Evolutionary conservation across 225 moss, liverwort and hornwort genomes (phyloP).

Genomic region (Marchantia polymorpha): DNA sequence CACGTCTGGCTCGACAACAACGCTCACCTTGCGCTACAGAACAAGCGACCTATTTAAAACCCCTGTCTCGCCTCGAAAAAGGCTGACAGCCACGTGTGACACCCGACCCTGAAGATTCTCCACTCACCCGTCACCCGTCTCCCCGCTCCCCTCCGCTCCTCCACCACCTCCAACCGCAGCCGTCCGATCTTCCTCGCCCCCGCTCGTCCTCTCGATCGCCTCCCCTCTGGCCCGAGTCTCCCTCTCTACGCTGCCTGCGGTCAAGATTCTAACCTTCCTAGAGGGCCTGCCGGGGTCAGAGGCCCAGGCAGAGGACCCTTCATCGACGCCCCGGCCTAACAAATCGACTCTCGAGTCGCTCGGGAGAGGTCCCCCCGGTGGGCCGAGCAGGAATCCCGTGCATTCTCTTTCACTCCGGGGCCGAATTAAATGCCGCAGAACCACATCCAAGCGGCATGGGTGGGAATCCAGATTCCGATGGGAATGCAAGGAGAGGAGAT

Average conservation of each 20-base stretch:
- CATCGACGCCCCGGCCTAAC: no score
- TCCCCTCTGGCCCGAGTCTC: neutral
- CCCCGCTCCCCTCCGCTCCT: no score
- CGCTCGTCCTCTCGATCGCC: neutral
- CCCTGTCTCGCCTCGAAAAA: neutral
- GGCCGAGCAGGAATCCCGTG: no score
- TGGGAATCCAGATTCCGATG: no score
- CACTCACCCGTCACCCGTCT: no score
- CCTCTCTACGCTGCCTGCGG: neutral
- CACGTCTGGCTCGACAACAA: neutral
- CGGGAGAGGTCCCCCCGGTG: no score
- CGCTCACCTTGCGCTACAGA: neutral
- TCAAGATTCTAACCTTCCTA: neutral
- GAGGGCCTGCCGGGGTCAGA: neutral
- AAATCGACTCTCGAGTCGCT: no score
- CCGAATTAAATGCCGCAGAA: neutral
- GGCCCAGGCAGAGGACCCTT: no score
- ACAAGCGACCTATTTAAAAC: neutral
- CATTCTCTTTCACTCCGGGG: no score
- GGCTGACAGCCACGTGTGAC: constrained; percentile 10
- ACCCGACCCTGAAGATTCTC: neutral
- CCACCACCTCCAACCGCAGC: neutral
- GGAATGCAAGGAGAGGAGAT: neutral
- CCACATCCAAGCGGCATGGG: neutral
- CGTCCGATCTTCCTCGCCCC: neutral